phyloP scores from a whole-genome alignment of 2,329 filamentous ascomycete species.

The Dendryphion nanum region DNA sequence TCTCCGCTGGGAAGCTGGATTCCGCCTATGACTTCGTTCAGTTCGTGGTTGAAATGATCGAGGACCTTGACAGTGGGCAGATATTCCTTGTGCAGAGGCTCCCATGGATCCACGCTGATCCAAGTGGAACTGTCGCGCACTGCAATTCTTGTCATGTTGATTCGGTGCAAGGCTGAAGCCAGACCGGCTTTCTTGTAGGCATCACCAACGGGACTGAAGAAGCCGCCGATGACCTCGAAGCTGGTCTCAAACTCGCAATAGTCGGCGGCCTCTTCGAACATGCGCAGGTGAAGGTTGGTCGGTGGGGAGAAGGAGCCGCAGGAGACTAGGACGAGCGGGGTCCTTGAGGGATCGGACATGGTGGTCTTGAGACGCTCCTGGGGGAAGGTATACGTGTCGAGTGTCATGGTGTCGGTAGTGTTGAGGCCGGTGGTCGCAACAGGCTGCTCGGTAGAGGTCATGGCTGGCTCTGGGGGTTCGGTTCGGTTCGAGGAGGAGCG shows the following conservation, averaged over 20 bases:
- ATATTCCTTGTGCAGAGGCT: slow-evolving; percentile 81
- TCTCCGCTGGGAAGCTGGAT: slow-evolving; percentile 67
- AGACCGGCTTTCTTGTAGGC: slow-evolving; percentile 79
- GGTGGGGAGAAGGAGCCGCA: slow-evolving; percentile 72
- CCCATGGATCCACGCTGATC: slow-evolving; percentile 51
- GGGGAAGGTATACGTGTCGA: slow-evolving; percentile 61
- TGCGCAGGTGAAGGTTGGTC: slow-evolving; percentile 75
- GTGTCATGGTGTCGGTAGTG: slow-evolving; percentile 27
- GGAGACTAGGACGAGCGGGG: slow-evolving; percentile 66
- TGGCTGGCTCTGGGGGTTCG: slow-evolving; percentile 11
- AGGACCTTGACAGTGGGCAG: slow-evolving; percentile 85
- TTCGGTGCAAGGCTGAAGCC: slow-evolving; percentile 68
- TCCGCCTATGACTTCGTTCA: slow-evolving; percentile 76
- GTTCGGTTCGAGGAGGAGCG: too few species aligned
- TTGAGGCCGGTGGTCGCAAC: slow-evolving; percentile 22
- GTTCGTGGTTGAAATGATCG: slow-evolving; percentile 87
- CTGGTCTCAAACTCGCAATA: slow-evolving; percentile 67
- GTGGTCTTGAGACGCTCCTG: slow-evolving; percentile 57
- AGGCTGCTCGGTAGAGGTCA: slow-evolving; percentile 21
- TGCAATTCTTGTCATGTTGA: slow-evolving; percentile 85
- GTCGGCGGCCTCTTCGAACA: slow-evolving; percentile 86
- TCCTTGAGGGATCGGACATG: slow-evolving; percentile 56
- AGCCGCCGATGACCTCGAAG: slow-evolving; percentile 85
- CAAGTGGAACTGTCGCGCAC: slow-evolving; percentile 61
- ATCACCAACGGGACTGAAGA: slow-evolving; percentile 74